Percentiles rank a stretch among this genome's conserved stretches.
phyloP scores from a whole-genome alignment of 495 filamentous ascomycete genomes.

The Aspergillus sparsus region DNA sequence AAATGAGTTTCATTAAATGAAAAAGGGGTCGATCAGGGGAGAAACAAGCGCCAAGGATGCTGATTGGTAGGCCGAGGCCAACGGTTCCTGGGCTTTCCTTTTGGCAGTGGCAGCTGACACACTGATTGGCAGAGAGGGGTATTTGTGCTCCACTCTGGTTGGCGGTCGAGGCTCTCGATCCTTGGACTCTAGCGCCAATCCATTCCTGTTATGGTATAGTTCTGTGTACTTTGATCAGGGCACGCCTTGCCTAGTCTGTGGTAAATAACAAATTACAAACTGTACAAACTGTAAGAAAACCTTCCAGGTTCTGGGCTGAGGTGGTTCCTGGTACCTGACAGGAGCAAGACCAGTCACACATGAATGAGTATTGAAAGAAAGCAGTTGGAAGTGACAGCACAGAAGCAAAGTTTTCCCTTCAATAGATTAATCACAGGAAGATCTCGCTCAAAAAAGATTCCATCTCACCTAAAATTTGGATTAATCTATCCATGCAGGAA shows the following conservation, averaged over 20 bases:
- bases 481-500: background rate
- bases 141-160: conserved; percentile 12
- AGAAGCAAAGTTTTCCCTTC: background rate
- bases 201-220: too few species aligned
- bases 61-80: conserved; percentile 8
- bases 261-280: background rate
- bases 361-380: background rate
- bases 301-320: background rate
- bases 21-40: conserved; percentile 28
- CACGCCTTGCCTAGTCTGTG: too few species aligned
- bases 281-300: background rate
- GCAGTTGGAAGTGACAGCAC: conserved; percentile 4
- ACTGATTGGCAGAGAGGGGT: conserved; percentile 14
- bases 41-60: background rate
- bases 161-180: conserved; percentile 16
- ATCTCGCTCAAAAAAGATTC: background rate
- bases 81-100: conserved; percentile 23
- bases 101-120: background rate
- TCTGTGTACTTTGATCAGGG: too few species aligned
- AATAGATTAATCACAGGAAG: conserved; percentile 5
- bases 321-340: conserved; percentile 10
- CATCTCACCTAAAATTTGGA: background rate
- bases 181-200: background rate
- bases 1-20: conserved; percentile 20
- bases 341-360: conserved; percentile 3